Evolutionary conservation across 345 rosid genomes (phyloP).

Genomic region (Populus deltoides): DNA sequence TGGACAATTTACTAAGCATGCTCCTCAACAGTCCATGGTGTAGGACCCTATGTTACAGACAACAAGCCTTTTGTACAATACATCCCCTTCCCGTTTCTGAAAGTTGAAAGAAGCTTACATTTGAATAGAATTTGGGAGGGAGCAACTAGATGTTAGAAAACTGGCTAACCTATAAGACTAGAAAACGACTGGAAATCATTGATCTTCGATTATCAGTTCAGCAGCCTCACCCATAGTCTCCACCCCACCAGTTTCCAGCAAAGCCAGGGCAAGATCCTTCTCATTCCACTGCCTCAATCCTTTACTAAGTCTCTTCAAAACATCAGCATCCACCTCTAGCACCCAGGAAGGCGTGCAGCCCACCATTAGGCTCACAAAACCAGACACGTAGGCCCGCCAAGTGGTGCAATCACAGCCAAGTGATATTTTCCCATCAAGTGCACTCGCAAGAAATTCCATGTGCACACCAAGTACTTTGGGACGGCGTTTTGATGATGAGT

Average conservation of each 20-base stretch:
- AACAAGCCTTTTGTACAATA: neutral
- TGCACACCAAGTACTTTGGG: constrained; percentile 65
- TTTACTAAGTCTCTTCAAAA: constrained; percentile 75
- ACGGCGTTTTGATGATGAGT: constrained; percentile 67
- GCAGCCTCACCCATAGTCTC: constrained; percentile 65
- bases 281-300: constrained; percentile 82
- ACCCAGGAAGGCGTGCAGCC: constrained; percentile 73
- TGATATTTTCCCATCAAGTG: constrained; percentile 82
- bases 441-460: constrained; percentile 78
- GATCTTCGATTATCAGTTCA: constrained; percentile 52
- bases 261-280: constrained; percentile 73
- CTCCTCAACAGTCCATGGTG: neutral
- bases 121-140: neutral
- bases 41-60: neutral
- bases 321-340: constrained; percentile 64
- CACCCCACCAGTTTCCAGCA: constrained; percentile 70
- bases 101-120: neutral
- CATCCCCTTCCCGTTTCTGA: neutral
- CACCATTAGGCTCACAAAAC: constrained; percentile 73
- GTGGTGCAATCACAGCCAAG: constrained; percentile 79
- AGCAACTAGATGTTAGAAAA: constrained; percentile 2
- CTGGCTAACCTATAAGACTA: neutral
- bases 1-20: neutral
- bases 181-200: neutral
- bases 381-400: constrained; percentile 80